These are phyloP conservation scores for Penicillium verhagenii DNA, from an alignment of 495 filamentous ascomycete genomes.

Conservation along the genomic window DNA sequence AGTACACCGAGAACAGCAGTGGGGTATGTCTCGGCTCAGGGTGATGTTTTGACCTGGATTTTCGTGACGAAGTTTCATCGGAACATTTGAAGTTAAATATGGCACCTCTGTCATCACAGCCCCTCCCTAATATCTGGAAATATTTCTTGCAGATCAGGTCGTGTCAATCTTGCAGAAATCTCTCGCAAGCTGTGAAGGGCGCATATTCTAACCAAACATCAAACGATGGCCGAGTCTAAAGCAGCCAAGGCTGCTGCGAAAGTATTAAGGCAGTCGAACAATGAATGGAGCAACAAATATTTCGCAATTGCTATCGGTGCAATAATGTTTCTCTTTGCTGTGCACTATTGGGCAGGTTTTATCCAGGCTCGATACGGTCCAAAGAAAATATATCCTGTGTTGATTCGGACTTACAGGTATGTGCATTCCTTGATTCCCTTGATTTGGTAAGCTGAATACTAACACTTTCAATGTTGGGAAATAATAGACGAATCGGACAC, in stretches of 20 bases:
- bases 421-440: background rate
- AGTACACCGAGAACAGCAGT: background rate
- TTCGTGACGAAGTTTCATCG: background rate
- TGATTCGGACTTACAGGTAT: slow-evolving; percentile 1
- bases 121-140: background rate
- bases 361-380: slow-evolving; percentile 3
- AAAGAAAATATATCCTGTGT: background rate
- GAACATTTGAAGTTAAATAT: background rate
- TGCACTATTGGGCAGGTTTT: slow-evolving; percentile 1
- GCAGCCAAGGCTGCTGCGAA: slow-evolving; percentile 7
- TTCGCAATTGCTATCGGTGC: slow-evolving; percentile 11
- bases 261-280: slow-evolving; percentile 19
- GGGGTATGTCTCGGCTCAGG: background rate
- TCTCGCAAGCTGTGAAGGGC: background rate
- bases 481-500: background rate
- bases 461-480: background rate
- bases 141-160: background rate
- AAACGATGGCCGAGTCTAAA: slow-evolving; percentile 3
- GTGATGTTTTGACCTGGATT: background rate
- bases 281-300: slow-evolving; percentile 23
- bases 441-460: background rate
- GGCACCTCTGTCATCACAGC: background rate
- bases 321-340: slow-evolving; percentile 5
- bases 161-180: background rate
- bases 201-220: background rate